Conservation (phyloP, 805 yeast genomes). For the Zygotorulaspora danielsina region DNA sequence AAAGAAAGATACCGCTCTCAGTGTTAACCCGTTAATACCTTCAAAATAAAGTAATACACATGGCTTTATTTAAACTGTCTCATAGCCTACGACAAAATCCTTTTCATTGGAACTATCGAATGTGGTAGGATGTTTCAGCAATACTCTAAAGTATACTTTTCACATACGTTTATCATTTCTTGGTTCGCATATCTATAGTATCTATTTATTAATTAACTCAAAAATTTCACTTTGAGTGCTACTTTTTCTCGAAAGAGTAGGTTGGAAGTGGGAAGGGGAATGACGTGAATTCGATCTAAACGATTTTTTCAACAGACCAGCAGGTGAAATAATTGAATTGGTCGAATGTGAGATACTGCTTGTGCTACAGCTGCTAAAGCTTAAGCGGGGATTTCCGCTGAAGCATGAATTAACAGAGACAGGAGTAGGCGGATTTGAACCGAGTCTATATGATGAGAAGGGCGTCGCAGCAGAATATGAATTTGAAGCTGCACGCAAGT, state of each 20-base stretch:
- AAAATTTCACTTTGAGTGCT: constrained; percentile 15
- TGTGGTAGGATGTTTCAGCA: constrained; percentile 5
- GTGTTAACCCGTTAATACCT: background rate
- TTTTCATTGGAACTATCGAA: constrained; percentile 13
- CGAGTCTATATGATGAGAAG: background rate
- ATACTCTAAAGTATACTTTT: too few relatives aligned
- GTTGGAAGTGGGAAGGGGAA: constrained; percentile 8
- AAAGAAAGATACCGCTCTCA: background rate
- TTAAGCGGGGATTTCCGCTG: constrained; percentile 12
- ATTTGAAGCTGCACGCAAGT: background rate
- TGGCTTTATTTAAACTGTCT: too few relatives aligned
- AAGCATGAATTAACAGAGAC: constrained; percentile 12
- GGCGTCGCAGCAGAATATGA: constrained; percentile 2
- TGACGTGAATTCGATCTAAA: constrained; percentile 9
- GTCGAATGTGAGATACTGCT: constrained; percentile 11
- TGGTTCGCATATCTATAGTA: too few relatives aligned
- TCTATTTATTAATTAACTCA: constrained; percentile 10
- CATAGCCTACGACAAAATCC: too few relatives aligned
- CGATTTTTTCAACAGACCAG: constrained; percentile 7
- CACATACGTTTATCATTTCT: too few relatives aligned
- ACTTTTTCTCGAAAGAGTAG: constrained; percentile 14
- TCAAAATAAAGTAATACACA: background rate
- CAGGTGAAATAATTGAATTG: constrained; percentile 6
- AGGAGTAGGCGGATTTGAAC: constrained; percentile 13
- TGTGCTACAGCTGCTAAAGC: constrained; percentile 10